Conservation (phyloP, 345 rosid genomes). For the Syzygium jambos region DNA sequence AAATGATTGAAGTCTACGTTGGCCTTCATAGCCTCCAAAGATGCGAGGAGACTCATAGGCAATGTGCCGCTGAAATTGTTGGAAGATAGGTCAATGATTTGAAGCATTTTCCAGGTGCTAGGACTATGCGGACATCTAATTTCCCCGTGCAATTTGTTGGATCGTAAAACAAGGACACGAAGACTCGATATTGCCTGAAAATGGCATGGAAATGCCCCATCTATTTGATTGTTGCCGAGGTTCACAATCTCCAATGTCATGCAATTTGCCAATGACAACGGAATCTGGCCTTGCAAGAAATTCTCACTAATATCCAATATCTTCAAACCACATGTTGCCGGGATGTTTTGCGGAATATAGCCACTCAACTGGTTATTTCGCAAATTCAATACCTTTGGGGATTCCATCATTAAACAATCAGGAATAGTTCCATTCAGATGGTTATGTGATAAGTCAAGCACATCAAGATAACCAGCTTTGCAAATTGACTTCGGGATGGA, state of each 20-base stretch:
- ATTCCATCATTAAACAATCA: not conserved
- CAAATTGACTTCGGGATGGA: not conserved
- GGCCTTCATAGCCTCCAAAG: constrained; percentile 2
- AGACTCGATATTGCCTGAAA: no score
- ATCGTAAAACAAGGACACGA: no score
- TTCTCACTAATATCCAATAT: no score
- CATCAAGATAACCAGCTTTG: not conserved
- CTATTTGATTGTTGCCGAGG: no score
- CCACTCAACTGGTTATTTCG: not conserved
- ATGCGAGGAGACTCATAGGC: not conserved
- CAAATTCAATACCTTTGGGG: not conserved
- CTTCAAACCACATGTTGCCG: no score
- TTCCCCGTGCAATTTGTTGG: no score
- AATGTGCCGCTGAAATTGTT: constrained; percentile 12
- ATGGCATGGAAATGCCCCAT: no score
- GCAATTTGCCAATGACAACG: no score
- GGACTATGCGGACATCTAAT: constrained; percentile 9
- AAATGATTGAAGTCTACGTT: not conserved
- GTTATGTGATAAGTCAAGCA: constrained; percentile 1
- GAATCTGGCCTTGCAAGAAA: no score
- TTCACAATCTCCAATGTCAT: no score
- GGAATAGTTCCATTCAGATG: not conserved
- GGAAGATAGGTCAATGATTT: constrained; percentile 29
- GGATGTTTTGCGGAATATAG: no score
- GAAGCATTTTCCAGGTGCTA: constrained; percentile 13